phyloP scores from a whole-genome alignment of 1,139 yeast species.

The Kurtzmaniella quercitrusa region DNA sequence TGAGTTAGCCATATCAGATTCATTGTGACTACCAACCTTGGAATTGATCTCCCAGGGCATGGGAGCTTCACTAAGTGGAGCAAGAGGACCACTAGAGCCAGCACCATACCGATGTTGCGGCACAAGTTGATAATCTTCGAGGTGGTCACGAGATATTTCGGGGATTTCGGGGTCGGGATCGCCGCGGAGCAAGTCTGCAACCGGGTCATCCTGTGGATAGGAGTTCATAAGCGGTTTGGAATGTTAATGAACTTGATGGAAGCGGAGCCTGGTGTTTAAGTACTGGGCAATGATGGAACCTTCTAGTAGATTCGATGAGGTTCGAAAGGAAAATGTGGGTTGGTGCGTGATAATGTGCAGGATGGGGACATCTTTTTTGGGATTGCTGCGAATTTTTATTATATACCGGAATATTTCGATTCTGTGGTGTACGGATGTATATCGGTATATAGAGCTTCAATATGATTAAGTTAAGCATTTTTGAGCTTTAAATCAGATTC shows the following conservation, averaged over 20 bases:
- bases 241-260: neutral
- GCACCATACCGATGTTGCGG: conserved; percentile 3
- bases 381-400: too few species aligned
- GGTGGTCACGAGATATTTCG: conserved; percentile 5
- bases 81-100: conserved; percentile 3
- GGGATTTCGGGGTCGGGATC: conserved; percentile 7
- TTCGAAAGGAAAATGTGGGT: neutral
- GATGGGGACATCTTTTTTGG: too few species aligned
- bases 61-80: conserved; percentile 1
- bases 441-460: too few species aligned
- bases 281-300: neutral
- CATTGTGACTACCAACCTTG: too few species aligned
- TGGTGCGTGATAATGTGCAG: neutral
- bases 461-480: too few species aligned
- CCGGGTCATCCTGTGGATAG: conserved; percentile 7
- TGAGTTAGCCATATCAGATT: too few species aligned
- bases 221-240: conserved; percentile 5
- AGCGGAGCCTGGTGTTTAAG: neutral
- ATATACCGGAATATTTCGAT: too few species aligned
- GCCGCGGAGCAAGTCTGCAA: conserved; percentile 7
- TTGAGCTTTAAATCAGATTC: too few species aligned
- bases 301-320: conserved; percentile 2
- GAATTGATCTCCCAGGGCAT: too few species aligned
- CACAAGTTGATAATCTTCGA: conserved; percentile 3
- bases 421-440: too few species aligned